Evolutionary conservation across 2,329 filamentous ascomycete genomes (phyloP).

Genomic region (Westerdykella ornata): DNA sequence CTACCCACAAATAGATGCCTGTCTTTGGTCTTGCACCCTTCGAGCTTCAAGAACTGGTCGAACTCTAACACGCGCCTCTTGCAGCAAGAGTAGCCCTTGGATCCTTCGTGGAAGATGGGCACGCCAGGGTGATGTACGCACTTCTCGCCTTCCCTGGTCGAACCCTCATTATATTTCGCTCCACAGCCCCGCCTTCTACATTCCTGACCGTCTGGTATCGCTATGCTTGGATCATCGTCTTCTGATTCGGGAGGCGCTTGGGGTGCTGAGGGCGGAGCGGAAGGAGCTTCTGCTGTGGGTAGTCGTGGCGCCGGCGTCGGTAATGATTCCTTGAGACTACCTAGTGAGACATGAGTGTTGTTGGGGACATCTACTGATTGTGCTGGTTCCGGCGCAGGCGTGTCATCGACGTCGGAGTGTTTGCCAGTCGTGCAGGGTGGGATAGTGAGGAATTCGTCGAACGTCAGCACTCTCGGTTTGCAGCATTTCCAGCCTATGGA

Average conservation of each 20-base stretch:
- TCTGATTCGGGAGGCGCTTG: constrained; percentile 54
- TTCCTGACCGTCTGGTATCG: constrained; percentile 64
- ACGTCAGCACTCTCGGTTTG: constrained; percentile 91
- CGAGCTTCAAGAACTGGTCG: constrained; percentile 94
- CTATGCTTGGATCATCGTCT: constrained; percentile 70
- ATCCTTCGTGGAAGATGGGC: constrained; percentile 95
- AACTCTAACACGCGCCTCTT: constrained; percentile 94
- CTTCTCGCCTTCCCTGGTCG: constrained; percentile 56
- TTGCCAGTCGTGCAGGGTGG: constrained; percentile 87
- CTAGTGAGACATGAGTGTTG: constrained; percentile 28
- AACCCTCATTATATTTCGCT: constrained; percentile 51
- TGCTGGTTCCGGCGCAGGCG: constrained; percentile 46
- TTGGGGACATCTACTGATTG: constrained; percentile 43
- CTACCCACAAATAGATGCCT: constrained; percentile 80
- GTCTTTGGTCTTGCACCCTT: constrained; percentile 76
- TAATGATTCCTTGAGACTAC: constrained; percentile 25
- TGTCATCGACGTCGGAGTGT: constrained; percentile 81
- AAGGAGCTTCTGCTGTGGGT: constrained; percentile 24
- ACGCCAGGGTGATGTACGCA: constrained; percentile 86
- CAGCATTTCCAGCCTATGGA: constrained; percentile 94
- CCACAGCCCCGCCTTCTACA: constrained; percentile 77
- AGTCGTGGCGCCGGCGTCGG: constrained; percentile 29
- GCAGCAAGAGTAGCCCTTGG: constrained; percentile 96
- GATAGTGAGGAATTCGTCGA: constrained; percentile 95
- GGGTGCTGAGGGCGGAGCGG: constrained; percentile 16